Conservation (phyloP, 108 stramenopile species). For the Skeletonema menzelii region DNA sequence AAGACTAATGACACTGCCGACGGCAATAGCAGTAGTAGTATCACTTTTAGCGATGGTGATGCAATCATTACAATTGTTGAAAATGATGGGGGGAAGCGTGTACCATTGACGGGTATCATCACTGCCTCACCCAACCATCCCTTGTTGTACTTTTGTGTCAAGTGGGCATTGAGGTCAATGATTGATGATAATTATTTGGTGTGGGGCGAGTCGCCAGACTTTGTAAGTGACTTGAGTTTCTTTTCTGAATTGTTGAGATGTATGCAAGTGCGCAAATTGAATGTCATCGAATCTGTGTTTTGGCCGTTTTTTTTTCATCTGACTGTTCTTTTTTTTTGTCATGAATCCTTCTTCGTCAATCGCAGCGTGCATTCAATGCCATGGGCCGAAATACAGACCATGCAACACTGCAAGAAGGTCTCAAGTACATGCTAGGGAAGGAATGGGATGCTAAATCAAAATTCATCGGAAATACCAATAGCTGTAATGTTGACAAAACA, state of each 20-base stretch:
- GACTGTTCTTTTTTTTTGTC: not conserved
- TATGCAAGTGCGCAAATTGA: too few relatives aligned
- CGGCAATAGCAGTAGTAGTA: not conserved
- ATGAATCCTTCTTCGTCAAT: not conserved
- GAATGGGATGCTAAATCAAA: not conserved
- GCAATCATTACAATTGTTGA: not conserved
- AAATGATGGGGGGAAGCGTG: not conserved
- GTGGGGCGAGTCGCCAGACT: not conserved
- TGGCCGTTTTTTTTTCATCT: too few relatives aligned
- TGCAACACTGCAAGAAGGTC: not conserved
- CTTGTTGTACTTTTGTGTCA: not conserved
- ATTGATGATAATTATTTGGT: not conserved
- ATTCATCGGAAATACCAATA: not conserved
- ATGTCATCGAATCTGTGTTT: too few relatives aligned
- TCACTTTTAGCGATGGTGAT: too few relatives aligned
- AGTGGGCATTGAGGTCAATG: slow-evolving; percentile 6
- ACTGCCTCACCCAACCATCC: slow-evolving; percentile 9
- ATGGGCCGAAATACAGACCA: not conserved
- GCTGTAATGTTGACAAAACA: not conserved
- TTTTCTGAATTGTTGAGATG: too few relatives aligned
- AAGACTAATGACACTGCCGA: not conserved
- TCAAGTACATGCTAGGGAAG: not conserved
- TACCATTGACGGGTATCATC: slow-evolving; percentile 8
- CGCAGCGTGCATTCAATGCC: not conserved
- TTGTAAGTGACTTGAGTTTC: not conserved